These are phyloP conservation scores for Podaxis pistillaris DNA, from an alignment of 768 basidiomycete species.

Conservation along the genomic window DNA sequence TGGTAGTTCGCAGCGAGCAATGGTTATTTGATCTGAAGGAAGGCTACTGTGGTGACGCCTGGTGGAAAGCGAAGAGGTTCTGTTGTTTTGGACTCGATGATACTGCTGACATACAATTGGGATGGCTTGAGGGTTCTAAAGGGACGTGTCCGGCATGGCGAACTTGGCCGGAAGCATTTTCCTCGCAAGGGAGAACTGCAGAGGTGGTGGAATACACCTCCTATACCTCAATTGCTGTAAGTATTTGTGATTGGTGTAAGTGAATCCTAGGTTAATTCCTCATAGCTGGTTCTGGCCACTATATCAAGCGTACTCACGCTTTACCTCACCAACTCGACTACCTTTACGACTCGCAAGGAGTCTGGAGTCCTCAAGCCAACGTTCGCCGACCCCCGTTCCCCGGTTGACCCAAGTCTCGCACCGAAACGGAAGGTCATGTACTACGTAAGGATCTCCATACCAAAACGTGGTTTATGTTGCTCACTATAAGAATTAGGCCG, in stretches of 20 bases:
- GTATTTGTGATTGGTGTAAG: slow-evolving; percentile 24
- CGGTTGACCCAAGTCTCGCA: slow-evolving; percentile 22
- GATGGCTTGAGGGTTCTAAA: slow-evolving; percentile 18
- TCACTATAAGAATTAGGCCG: slow-evolving; percentile 52
- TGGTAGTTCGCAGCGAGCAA: slow-evolving; percentile 83
- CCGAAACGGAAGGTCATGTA: slow-evolving; percentile 72
- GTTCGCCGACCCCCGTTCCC: slow-evolving; percentile 31
- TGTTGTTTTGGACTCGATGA: slow-evolving; percentile 62
- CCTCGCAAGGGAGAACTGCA: slow-evolving; percentile 29
- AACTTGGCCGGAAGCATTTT: slow-evolving; percentile 67
- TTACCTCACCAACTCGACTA: slow-evolving; percentile 83
- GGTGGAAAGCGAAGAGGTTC: slow-evolving; percentile 76
- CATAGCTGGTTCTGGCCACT: slow-evolving; percentile 70
- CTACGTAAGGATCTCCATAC: slow-evolving; percentile 55
- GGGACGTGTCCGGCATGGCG: slow-evolving; percentile 67
- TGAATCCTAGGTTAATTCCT: background rate
- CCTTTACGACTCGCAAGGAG: slow-evolving; percentile 88
- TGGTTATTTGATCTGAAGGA: slow-evolving; percentile 92
- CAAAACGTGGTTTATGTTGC: slow-evolving; percentile 4
- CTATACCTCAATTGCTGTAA: slow-evolving; percentile 78
- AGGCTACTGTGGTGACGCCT: slow-evolving; percentile 72
- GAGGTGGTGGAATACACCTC: slow-evolving; percentile 60
- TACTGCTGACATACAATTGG: slow-evolving; percentile 8
- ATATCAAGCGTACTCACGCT: slow-evolving; percentile 80
- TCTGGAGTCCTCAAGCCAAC: slow-evolving; percentile 54